These are phyloP conservation scores for Pilaira anomala DNA, from an alignment of 192 early-diverging fungal genomes.

Conservation along the genomic window DNA sequence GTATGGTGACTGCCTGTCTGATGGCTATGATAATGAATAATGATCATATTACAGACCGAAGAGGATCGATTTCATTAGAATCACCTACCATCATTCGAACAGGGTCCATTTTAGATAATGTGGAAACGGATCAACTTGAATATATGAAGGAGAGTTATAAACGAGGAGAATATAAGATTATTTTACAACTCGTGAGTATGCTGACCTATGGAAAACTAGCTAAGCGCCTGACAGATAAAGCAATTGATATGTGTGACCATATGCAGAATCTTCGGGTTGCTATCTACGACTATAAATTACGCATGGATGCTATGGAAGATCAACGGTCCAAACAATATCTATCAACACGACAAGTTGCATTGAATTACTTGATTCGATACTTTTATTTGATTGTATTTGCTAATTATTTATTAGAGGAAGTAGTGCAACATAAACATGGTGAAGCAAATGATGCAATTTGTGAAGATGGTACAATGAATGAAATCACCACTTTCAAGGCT, in stretches of 20 bases:
- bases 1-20: constrained; percentile 52
- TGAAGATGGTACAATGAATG: constrained; percentile 25
- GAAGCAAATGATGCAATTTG: constrained; percentile 5
- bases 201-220: constrained; percentile 55
- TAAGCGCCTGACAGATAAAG: constrained; percentile 52
- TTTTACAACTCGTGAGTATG: constrained; percentile 52
- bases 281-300: constrained; percentile 56
- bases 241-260: constrained; percentile 61
- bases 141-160: constrained; percentile 23
- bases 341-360: constrained; percentile 35
- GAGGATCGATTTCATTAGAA: background rate
- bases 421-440: constrained; percentile 22
- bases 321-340: constrained; percentile 35
- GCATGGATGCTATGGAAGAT: constrained; percentile 42
- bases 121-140: constrained; percentile 25
- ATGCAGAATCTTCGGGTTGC: constrained; percentile 60
- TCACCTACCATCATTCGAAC: background rate
- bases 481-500: constrained; percentile 36
- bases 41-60: background rate
- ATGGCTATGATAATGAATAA: constrained; percentile 52
- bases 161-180: constrained; percentile 54
- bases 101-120: background rate
- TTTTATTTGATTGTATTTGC: constrained; percentile 66
- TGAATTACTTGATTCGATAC: constrained; percentile 64
- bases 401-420: constrained; percentile 54